Percentiles rank a stretch among this genome's conserved stretches.
These are phyloP conservation scores for Vaccinium vitisidaea DNA, from an alignment of 148 eudicot genomes.

Conservation along the genomic window DNA sequence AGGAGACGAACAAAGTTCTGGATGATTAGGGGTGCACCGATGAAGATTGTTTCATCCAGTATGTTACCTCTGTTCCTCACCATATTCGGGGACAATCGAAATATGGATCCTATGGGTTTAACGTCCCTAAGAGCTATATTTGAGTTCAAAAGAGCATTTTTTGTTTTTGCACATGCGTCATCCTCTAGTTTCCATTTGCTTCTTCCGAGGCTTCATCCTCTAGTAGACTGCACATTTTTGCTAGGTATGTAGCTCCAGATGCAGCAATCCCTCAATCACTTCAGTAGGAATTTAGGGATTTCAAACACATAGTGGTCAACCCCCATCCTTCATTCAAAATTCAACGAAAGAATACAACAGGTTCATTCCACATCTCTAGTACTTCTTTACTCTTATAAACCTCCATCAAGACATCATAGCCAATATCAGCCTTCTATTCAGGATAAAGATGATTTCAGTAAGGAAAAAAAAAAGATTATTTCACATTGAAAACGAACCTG, in stretches of 20 bases:
- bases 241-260: background rate
- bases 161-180: constrained; percentile 1
- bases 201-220: background rate
- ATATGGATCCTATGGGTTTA: background rate
- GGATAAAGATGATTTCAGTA: background rate
- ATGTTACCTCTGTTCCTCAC: background rate
- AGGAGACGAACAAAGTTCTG: background rate
- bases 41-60: background rate
- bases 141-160: background rate
- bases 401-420: background rate
- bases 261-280: background rate
- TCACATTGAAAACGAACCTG: constrained; percentile 57
- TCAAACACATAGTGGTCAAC: background rate
- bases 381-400: background rate
- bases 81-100: background rate
- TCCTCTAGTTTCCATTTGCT: background rate
- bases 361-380: background rate
- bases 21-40: background rate
- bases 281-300: background rate
- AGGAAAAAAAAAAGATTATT: background rate
- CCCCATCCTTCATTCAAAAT: background rate
- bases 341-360: background rate
- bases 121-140: background rate
- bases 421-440: background rate
- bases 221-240: background rate